phyloP scores from a whole-genome alignment of 345 rosid genomes.

The Populus deltoides region DNA sequence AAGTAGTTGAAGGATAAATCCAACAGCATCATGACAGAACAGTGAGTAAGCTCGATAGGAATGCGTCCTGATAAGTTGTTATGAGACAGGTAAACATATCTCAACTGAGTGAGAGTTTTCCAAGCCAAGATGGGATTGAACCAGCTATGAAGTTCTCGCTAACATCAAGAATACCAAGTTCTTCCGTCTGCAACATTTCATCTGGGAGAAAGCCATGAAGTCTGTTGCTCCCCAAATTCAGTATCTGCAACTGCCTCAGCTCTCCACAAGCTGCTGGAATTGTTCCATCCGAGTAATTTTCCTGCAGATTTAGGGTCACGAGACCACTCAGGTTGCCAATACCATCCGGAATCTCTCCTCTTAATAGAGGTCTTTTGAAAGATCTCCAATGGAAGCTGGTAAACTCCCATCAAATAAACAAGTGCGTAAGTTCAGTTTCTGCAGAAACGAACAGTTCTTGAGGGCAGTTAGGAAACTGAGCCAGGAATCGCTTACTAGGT shows the following conservation, averaged over 20 bases:
- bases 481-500: not conserved
- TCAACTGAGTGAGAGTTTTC: constrained; percentile 13
- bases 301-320: not conserved
- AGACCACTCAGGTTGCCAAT: constrained; percentile 17
- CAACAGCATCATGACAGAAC: too few species aligned
- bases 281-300: constrained; percentile 2
- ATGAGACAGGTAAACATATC: too few species aligned
- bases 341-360: constrained; percentile 1
- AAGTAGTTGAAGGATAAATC: too few species aligned
- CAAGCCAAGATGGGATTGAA: constrained; percentile 14
- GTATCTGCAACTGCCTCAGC: constrained; percentile 3
- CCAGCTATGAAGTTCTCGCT: not conserved
- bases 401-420: constrained; percentile 2
- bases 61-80: too few species aligned
- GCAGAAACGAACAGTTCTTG: constrained; percentile 4
- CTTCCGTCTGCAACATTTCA: not conserved
- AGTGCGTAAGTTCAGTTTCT: constrained; percentile 5
- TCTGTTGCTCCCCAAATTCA: constrained; percentile 7
- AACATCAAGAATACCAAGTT: constrained; percentile 13
- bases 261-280: constrained; percentile 4
- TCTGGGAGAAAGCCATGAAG: constrained; percentile 5
- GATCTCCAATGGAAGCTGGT: constrained; percentile 11
- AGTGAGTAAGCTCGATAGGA: too few species aligned
- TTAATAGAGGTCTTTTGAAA: constrained; percentile 12
- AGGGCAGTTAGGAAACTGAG: constrained; percentile 6